A percentile compares a stretch with the other conserved stretches of the same genome.
Evolutionary conservation across 2,329 filamentous ascomycete species (phyloP).

Genomic region (Trichoderma pleuroti): DNA sequence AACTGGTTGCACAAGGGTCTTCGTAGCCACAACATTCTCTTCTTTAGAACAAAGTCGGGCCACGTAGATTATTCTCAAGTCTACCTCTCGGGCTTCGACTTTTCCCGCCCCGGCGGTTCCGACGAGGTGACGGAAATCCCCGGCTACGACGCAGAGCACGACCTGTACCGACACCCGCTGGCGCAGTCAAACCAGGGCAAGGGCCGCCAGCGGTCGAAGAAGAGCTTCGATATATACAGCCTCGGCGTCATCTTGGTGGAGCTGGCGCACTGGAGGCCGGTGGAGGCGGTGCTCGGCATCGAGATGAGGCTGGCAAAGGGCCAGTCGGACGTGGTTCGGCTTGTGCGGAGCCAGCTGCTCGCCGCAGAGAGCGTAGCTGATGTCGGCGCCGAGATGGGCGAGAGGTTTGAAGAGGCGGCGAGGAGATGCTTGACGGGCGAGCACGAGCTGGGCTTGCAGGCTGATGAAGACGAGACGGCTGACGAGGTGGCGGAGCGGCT

Average conservation of each 20-base stretch:
- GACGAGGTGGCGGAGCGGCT: slow-evolving; percentile 39
- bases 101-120: slow-evolving; percentile 46
- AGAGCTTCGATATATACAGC: slow-evolving; percentile 51
- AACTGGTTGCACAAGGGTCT: slow-evolving; percentile 59
- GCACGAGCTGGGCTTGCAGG: slow-evolving; percentile 34
- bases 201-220: slow-evolving; percentile 39
- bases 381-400: slow-evolving; percentile 39
- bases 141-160: slow-evolving; percentile 41
- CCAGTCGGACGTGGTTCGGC: slow-evolving; percentile 37
- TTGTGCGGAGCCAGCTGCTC: slow-evolving; percentile 35
- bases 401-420: slow-evolving; percentile 38
- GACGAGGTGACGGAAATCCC: slow-evolving; percentile 51
- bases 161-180: slow-evolving; percentile 50
- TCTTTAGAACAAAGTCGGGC: slow-evolving; percentile 39
- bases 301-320: slow-evolving; percentile 34
- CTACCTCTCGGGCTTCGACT: slow-evolving; percentile 53
- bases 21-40: slow-evolving; percentile 51
- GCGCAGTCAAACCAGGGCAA: slow-evolving; percentile 37
- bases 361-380: slow-evolving; percentile 29
- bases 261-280: slow-evolving; percentile 49
- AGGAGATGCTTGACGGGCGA: slow-evolving; percentile 37
- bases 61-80: slow-evolving; percentile 39
- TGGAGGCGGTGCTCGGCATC: slow-evolving; percentile 43
- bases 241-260: slow-evolving; percentile 52
- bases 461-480: slow-evolving; percentile 40